A percentile compares a stretch with the other conserved stretches of the same genome.
Evolutionary conservation across 257 asterid species (phyloP).

Genomic region (Rhazya stricta): DNA sequence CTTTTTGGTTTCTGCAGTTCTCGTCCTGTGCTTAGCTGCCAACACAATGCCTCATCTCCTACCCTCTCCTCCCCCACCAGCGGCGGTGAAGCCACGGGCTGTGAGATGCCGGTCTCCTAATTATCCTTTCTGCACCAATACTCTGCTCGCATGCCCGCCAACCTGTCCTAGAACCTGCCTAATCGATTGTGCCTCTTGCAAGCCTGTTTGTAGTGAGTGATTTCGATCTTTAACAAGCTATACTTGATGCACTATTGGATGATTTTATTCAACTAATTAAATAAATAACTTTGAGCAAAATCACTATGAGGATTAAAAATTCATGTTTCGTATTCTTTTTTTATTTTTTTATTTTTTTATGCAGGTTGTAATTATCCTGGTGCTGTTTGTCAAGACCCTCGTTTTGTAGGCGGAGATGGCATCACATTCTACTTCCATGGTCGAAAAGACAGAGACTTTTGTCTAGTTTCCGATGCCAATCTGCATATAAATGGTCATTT

Average conservation of each 20-base stretch:
- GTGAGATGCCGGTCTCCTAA: conserved; percentile 11
- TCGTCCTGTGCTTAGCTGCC: conserved; percentile 3
- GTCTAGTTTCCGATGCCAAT: conserved; percentile 49
- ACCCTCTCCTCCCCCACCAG: not conserved
- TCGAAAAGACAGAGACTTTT: conserved; percentile 41
- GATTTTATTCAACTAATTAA: not conserved
- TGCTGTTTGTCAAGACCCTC: conserved; percentile 75
- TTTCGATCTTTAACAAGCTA: not conserved
- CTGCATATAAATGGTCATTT: conserved; percentile 62
- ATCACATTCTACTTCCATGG: conserved; percentile 71
- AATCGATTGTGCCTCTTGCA: conserved; percentile 17
- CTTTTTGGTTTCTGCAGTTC: not conserved
- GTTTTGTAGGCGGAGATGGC: conserved; percentile 74
- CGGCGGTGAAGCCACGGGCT: not conserved
- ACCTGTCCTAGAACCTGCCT: conserved; percentile 9
- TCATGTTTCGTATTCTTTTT: not conserved
- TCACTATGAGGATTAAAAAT: not conserved
- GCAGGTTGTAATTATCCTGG: conserved; percentile 61
- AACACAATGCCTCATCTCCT: not conserved
- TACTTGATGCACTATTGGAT: not conserved
- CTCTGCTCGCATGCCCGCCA: conserved; percentile 7
- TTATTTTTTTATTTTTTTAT: not conserved
- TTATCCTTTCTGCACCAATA: not conserved
- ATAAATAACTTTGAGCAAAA: not conserved
- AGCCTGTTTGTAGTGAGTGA: conserved; percentile 19